Evolutionary conservation across 805 yeast species (phyloP).

Genomic region (Starmerella tilneyi): DNA sequence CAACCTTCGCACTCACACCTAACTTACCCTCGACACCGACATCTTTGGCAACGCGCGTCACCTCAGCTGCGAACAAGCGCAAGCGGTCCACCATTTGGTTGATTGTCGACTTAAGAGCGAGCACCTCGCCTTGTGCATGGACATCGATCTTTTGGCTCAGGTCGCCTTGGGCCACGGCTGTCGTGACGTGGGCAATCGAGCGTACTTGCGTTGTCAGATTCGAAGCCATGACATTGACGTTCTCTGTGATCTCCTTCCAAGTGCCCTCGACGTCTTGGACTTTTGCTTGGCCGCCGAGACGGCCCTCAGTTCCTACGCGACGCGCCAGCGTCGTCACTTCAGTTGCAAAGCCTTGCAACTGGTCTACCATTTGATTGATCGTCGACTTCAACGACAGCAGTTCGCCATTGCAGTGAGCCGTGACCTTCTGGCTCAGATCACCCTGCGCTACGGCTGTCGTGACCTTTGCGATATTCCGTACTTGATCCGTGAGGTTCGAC

Average conservation of each 20-base stretch:
- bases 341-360: slow-evolving; percentile 66
- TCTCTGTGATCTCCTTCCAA: slow-evolving; percentile 76
- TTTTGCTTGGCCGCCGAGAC: slow-evolving; percentile 78
- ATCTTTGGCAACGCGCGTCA: slow-evolving; percentile 80
- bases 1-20: slow-evolving; percentile 85
- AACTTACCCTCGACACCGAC: slow-evolving; percentile 89
- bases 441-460: slow-evolving; percentile 84
- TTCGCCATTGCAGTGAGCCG: slow-evolving; percentile 78
- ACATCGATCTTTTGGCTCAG: slow-evolving; percentile 76
- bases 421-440: slow-evolving; percentile 67
- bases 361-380: slow-evolving; percentile 82
- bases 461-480: slow-evolving; percentile 75
- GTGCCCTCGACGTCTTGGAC: slow-evolving; percentile 74
- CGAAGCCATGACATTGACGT: slow-evolving; percentile 79
- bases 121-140: slow-evolving; percentile 82
- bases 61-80: slow-evolving; percentile 80
- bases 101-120: slow-evolving; percentile 75
- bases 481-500: slow-evolving; percentile 73
- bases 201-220: slow-evolving; percentile 82
- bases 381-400: slow-evolving; percentile 72
- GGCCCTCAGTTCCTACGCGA: slow-evolving; percentile 82
- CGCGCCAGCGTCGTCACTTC: slow-evolving; percentile 80
- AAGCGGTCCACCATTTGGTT: slow-evolving; percentile 88
- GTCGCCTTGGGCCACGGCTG: slow-evolving; percentile 88
- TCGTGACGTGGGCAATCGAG: slow-evolving; percentile 79